Percentiles rank a stretch among this genome's conserved stretches.
These are phyloP conservation scores for Staphylotrichum longicolle DNA, from an alignment of 495 filamentous ascomycete species.

Conservation along the genomic window DNA sequence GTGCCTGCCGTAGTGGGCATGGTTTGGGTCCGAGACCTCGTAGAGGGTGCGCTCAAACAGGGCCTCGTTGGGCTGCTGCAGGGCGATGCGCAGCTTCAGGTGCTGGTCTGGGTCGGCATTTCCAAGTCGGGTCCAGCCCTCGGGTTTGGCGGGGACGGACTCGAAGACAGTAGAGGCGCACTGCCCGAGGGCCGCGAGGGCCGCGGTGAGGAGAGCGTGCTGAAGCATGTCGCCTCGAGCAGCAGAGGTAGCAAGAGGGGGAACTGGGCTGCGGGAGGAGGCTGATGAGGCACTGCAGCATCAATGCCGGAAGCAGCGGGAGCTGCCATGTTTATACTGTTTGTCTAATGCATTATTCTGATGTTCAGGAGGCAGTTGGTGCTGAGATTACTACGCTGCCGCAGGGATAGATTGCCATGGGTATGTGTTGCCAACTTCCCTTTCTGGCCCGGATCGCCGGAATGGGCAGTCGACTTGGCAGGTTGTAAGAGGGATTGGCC, in stretches of 20 bases:
- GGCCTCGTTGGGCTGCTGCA: constrained; percentile 11
- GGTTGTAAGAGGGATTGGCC: constrained; percentile 7
- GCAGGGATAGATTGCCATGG: not conserved
- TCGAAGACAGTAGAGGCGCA: constrained; percentile 5
- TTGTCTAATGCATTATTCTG: too few relatives aligned
- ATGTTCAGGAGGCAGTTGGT: not conserved
- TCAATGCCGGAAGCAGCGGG: too few relatives aligned
- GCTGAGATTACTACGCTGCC: not conserved
- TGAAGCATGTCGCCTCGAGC: constrained; percentile 1
- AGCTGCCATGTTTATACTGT: not conserved
- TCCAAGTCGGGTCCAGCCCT: constrained; percentile 3
- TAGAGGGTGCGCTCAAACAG: constrained; percentile 9
- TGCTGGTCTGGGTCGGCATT: not conserved
- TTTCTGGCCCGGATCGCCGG: constrained; percentile 7
- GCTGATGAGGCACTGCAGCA: not conserved
- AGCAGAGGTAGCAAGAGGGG: not conserved
- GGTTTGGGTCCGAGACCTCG: constrained; percentile 7
- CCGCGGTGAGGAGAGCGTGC: constrained; percentile 1
- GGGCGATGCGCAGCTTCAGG: constrained; percentile 10
- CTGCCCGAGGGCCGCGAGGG: constrained; percentile 6
- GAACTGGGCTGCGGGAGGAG: not conserved
- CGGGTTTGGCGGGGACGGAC: not conserved
- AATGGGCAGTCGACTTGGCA: not conserved
- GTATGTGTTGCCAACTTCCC: not conserved
- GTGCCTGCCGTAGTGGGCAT: constrained; percentile 1